Evolutionary conservation across 495 filamentous ascomycete species (phyloP).

Genomic region (Neurospora sp.): DNA sequence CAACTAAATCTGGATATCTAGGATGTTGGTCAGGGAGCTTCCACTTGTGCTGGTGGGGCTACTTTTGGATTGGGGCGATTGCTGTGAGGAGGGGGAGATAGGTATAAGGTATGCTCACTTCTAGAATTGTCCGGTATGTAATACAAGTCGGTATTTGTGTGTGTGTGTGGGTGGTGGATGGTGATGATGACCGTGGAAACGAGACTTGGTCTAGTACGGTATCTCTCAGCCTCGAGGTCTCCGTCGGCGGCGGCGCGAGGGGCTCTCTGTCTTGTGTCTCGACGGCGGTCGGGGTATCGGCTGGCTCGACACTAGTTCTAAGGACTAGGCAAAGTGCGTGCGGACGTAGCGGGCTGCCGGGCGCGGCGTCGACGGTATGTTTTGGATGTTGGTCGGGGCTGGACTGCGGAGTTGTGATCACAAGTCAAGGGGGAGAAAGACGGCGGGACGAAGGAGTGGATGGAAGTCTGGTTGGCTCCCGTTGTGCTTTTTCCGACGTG

Average conservation of each 20-base stretch:
- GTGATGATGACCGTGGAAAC: not conserved
- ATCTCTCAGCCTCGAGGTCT: not conserved
- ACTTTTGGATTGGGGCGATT: constrained; percentile 28
- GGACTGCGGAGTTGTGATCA: not conserved
- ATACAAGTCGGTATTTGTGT: not conserved
- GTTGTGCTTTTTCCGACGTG: constrained; percentile 23
- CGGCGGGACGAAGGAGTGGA: not conserved
- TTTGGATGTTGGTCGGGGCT: not conserved
- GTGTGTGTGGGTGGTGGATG: not conserved
- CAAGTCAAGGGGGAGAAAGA: not conserved
- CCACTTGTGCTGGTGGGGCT: constrained; percentile 45
- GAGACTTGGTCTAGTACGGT: not conserved
- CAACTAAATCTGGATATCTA: constrained; percentile 88
- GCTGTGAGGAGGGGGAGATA: constrained; percentile 32
- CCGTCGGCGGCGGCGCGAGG: not conserved
- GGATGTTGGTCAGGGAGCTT: constrained; percentile 68
- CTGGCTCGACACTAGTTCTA: not conserved
- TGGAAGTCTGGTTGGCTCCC: not conserved
- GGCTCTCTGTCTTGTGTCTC: not conserved
- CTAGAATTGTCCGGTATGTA: not conserved
- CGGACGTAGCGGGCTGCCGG: not conserved
- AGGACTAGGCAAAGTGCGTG: not conserved
- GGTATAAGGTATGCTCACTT: not conserved
- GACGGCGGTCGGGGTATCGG: not conserved
- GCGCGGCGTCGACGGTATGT: not conserved